These are phyloP conservation scores for Bryoerythrophyllum caledonicum DNA, from an alignment of 225 moss, liverwort and hornwort genomes.

Conservation along the genomic window DNA sequence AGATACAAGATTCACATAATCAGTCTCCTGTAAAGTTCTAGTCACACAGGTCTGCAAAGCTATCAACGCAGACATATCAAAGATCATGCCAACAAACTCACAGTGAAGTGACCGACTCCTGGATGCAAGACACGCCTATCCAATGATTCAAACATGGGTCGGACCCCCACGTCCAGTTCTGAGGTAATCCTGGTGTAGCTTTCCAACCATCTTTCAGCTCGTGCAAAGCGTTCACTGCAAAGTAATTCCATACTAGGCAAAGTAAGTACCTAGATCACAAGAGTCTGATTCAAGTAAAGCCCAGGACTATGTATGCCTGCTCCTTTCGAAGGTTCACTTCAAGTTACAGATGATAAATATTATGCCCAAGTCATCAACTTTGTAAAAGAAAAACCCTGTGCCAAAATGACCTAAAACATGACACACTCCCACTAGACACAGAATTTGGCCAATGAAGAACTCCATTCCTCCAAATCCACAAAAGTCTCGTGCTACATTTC, in stretches of 20 bases:
- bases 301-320: not conserved
- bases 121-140: constrained; percentile 57
- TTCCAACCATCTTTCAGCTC: constrained; percentile 39
- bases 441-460: not conserved
- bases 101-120: constrained; percentile 46
- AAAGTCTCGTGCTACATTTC: not conserved
- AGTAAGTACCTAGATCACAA: not conserved
- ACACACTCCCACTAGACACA: not conserved
- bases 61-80: not conserved
- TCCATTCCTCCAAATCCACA: not conserved
- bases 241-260: not conserved
- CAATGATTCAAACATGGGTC: constrained; percentile 54
- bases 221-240: constrained; percentile 50
- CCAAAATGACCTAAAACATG: not conserved
- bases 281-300: not conserved
- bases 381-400: not conserved
- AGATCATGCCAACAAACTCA: constrained; percentile 26
- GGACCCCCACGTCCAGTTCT: constrained; percentile 50
- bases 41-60: not conserved
- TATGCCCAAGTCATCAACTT: not conserved
- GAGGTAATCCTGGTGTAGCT: constrained; percentile 24
- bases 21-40: not conserved
- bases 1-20: constrained; percentile 4
- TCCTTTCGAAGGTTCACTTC: not conserved
- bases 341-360: not conserved